These are phyloP conservation scores for Gracilaria vermiculophylla DNA, from an alignment of 23 red algal genomes.

Conservation along the genomic window DNA sequence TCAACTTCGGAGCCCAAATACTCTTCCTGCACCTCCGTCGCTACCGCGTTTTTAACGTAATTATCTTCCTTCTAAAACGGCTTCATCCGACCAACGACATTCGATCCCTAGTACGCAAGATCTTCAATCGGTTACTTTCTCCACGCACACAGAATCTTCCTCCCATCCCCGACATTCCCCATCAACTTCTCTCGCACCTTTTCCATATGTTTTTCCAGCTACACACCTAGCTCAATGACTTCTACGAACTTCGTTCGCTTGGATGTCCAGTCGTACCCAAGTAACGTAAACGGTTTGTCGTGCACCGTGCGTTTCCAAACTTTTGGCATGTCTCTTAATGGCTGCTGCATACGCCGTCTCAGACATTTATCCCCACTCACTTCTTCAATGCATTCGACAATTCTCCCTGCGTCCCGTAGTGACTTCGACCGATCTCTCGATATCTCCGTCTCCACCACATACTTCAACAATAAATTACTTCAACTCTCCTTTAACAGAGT, in stretches of 20 bases:
- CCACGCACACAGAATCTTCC: not conserved
- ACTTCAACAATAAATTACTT: not conserved
- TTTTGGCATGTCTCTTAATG: not conserved
- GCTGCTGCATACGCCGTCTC: not conserved
- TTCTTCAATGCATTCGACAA: not conserved
- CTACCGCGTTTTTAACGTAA: not conserved
- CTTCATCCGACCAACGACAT: not conserved
- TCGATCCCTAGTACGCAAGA: conserved; percentile 2
- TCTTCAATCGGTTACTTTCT: not conserved
- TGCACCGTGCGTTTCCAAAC: not conserved
- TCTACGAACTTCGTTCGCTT: not conserved
- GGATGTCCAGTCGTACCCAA: not conserved
- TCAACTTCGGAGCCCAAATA: not conserved
- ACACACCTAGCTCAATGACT: not conserved
- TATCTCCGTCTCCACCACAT: not conserved
- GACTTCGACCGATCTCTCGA: not conserved
- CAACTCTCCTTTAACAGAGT: not conserved
- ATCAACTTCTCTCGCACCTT: not conserved
- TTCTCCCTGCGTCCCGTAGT: not conserved
- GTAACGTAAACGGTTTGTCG: not conserved
- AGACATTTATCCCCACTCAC: not conserved
- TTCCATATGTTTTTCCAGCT: conserved; percentile 2
- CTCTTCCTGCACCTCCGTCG: not conserved
- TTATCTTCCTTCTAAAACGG: not conserved
- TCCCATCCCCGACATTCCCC: not conserved